A percentile compares a stretch with the other conserved stretches of the same genome.
phyloP scores from a whole-genome alignment of 257 asterid genomes.

The Euphrasia confusa region DNA sequence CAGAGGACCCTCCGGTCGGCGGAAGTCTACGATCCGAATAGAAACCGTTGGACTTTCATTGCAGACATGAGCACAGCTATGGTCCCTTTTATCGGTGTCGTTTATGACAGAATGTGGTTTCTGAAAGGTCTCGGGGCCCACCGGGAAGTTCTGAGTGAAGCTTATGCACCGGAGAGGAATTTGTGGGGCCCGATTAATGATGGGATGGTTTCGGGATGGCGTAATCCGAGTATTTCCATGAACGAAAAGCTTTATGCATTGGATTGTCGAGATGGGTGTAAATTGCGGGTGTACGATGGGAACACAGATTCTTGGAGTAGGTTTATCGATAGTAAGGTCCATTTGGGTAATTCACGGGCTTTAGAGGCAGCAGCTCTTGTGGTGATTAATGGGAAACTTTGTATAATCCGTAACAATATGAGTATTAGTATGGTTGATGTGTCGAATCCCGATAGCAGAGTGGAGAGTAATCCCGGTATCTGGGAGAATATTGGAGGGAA shows the following conservation, averaged over 20 bases:
- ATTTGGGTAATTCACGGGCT: slow-evolving; percentile 50
- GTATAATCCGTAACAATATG: slow-evolving; percentile 56
- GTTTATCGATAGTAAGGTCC: slow-evolving; percentile 56
- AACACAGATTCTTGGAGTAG: slow-evolving; percentile 44
- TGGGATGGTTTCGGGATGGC: slow-evolving; percentile 64
- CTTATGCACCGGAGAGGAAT: slow-evolving; percentile 42
- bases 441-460: slow-evolving; percentile 32
- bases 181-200: slow-evolving; percentile 44
- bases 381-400: slow-evolving; percentile 51
- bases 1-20: slow-evolving; percentile 52
- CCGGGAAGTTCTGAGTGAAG: slow-evolving; percentile 58
- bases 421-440: slow-evolving; percentile 62
- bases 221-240: slow-evolving; percentile 57
- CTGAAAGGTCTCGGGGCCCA: slow-evolving; percentile 58
- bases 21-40: slow-evolving; percentile 54
- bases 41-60: slow-evolving; percentile 56
- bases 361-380: slow-evolving; percentile 64
- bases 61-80: slow-evolving; percentile 63
- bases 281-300: slow-evolving; percentile 46
- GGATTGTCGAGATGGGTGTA: slow-evolving; percentile 61
- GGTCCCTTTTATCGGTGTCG: slow-evolving; percentile 64
- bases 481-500: slow-evolving; percentile 52
- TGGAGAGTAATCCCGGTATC: slow-evolving; percentile 40
- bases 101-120: slow-evolving; percentile 47
- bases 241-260: slow-evolving; percentile 55